Percentiles rank a stretch among this genome's conserved stretches.
Evolutionary conservation across 805 yeast genomes (phyloP).

Genomic region (Candida boidinii): DNA sequence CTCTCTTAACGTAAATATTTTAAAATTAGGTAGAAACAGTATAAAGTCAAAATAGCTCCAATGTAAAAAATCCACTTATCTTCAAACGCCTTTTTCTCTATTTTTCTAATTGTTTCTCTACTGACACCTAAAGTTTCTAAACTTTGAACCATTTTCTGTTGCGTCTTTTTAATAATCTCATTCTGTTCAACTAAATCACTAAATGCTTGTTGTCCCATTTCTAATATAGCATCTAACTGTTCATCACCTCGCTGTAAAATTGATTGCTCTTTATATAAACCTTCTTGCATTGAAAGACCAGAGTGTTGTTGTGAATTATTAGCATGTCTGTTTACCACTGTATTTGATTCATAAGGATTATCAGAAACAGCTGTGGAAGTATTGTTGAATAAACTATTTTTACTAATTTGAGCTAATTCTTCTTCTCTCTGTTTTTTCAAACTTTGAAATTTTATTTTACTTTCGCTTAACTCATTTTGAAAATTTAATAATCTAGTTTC

Average conservation of each 20-base stretch:
- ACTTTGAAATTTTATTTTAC: constrained; percentile 41
- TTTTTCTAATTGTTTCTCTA: constrained; percentile 67
- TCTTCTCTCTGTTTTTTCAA: constrained; percentile 51
- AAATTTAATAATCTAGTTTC: constrained; percentile 55
- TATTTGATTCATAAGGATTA: constrained; percentile 37
- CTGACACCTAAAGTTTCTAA: constrained; percentile 82
- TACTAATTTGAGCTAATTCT: constrained; percentile 33
- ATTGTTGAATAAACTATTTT: constrained; percentile 40
- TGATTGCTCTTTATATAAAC: constrained; percentile 60
- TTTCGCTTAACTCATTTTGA: constrained; percentile 35
- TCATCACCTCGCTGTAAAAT: constrained; percentile 61
- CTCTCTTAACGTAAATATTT: constrained; percentile 46
- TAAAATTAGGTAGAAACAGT: constrained; percentile 59
- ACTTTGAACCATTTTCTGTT: constrained; percentile 53
- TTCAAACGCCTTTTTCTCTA: constrained; percentile 74
- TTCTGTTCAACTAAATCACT: constrained; percentile 85
- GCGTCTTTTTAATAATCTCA: constrained; percentile 55
- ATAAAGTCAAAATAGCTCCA: constrained; percentile 53
- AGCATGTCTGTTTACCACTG: constrained; percentile 12
- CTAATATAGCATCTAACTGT: constrained; percentile 83
- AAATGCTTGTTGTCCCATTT: constrained; percentile 79
- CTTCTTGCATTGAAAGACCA: constrained; percentile 40
- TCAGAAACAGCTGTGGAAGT: constrained; percentile 25
- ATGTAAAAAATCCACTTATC: constrained; percentile 85
- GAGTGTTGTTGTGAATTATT: constrained; percentile 16